These are phyloP conservation scores for Ustanciosporium gigantosporum DNA, from an alignment of 1,284 basidiomycete genomes.

Conservation along the genomic window DNA sequence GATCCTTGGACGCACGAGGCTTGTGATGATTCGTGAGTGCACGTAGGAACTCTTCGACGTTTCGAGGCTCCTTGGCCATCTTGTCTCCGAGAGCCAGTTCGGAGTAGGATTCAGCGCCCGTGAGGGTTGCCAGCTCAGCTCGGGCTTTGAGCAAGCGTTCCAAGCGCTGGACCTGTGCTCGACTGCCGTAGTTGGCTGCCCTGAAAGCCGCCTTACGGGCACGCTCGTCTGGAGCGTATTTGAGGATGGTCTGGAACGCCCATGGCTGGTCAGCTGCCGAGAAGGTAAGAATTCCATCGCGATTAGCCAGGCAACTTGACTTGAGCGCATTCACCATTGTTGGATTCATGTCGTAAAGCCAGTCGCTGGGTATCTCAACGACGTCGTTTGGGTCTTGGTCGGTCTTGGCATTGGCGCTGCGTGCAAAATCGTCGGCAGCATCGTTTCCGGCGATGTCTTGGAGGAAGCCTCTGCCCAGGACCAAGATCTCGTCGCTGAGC, in stretches of 20 bases:
- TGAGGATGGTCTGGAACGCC: slow-evolving; percentile 89
- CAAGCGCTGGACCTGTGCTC: slow-evolving; percentile 44
- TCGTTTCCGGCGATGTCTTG: slow-evolving; percentile 60
- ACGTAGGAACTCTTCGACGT: slow-evolving; percentile 51
- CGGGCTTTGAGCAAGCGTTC: slow-evolving; percentile 50
- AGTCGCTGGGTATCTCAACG: slow-evolving; percentile 34
- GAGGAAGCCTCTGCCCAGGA: slow-evolving; percentile 83
- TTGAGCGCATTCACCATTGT: slow-evolving; percentile 18
- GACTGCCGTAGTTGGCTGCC: slow-evolving; percentile 45
- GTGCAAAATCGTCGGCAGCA: slow-evolving; percentile 32
- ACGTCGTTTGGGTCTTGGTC: slow-evolving; percentile 9
- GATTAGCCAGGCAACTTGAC: slow-evolving; percentile 8
- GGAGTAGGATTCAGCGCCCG: slow-evolving; percentile 50
- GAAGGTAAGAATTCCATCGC: slow-evolving; percentile 26
- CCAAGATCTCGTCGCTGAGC: slow-evolving; percentile 87
- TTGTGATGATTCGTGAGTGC: slow-evolving; percentile 48
- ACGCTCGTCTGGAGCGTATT: slow-evolving; percentile 77
- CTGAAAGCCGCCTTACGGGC: slow-evolving; percentile 76
- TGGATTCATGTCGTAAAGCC: slow-evolving; percentile 37
- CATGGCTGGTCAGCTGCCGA: slow-evolving; percentile 65
- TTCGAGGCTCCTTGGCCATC: slow-evolving; percentile 54
- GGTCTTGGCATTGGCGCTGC: slow-evolving; percentile 15
- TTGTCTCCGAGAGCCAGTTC: slow-evolving; percentile 58
- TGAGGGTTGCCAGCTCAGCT: slow-evolving; percentile 52
- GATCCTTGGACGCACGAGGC: slow-evolving; percentile 34